Conservation (phyloP, 164 flowering plant genomes). For the Macadamia integrifolia region DNA sequence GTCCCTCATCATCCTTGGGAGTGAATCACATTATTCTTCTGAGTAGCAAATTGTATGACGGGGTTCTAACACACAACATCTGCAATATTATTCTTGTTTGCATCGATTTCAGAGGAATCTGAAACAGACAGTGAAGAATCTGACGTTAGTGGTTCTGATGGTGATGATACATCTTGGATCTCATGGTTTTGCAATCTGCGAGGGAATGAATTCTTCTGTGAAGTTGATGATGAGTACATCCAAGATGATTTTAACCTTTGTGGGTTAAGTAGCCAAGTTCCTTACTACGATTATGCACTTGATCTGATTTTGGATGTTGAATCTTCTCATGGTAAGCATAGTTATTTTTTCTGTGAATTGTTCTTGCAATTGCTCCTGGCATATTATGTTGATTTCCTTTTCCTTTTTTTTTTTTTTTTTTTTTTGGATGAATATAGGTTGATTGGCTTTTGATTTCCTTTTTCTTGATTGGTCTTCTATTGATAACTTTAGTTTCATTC, state of each 20-base stretch:
- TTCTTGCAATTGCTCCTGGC: too few relatives aligned
- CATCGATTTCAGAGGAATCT: slow-evolving; percentile 50
- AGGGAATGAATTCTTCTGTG: slow-evolving; percentile 84
- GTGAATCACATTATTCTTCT: too few relatives aligned
- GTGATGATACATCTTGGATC: slow-evolving; percentile 81
- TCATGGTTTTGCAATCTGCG: slow-evolving; percentile 88
- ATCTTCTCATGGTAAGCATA: slow-evolving; percentile 69
- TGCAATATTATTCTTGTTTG: slow-evolving; percentile 16
- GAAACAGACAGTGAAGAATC: slow-evolving; percentile 83
- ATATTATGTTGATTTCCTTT: not conserved
- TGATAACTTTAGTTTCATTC: too few relatives aligned
- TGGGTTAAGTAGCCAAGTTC: slow-evolving; percentile 80
- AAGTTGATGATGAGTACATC: slow-evolving; percentile 87
- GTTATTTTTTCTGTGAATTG: not conserved
- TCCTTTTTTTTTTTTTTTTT: too few relatives aligned
- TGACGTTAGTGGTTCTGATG: slow-evolving; percentile 85
- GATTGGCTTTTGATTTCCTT: not conserved
- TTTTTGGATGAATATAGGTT: too few relatives aligned
- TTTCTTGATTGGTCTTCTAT: not conserved
- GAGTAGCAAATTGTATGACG: not conserved
- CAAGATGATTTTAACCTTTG: slow-evolving; percentile 89
- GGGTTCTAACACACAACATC: slow-evolving; percentile 29
- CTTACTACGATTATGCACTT: slow-evolving; percentile 85
- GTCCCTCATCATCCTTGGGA: too few relatives aligned
- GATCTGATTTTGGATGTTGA: slow-evolving; percentile 82